Evolutionary conservation across 2,329 filamentous ascomycete species (phyloP), one percentile per base, ranked within the genome.

Genomic region (Didymella pinodella): DNA sequence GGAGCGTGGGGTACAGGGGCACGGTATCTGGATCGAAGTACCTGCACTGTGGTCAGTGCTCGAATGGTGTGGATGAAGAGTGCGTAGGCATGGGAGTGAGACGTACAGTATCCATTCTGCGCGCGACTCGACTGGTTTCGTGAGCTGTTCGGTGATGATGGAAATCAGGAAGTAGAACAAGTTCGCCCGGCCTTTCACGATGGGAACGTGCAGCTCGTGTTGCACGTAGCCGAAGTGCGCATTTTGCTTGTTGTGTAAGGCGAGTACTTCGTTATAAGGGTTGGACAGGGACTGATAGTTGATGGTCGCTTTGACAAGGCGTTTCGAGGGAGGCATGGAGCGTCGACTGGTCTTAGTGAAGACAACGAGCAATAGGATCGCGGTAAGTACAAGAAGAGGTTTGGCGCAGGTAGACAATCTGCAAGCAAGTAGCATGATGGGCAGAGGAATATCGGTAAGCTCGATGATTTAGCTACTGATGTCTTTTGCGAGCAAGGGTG

Each of bases 171-270:
- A 52, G 20, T 45, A 52, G 3, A 52, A 22, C 8, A 38, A 4
- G 11, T 38, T 38, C 7, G 20, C 20, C 2, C 22, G 34, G 3
- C 44, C 44, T 31, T 25, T 36, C 7, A 32, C 18, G 1, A 41
- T 26, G 1, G 43, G 25, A 1, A 2, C 7, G 3, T 26, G 34
- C n/a, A 18, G 43, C 5, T 11, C 10, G 25, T 26, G n/a, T 43
- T 22, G 29, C 3, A 1, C n/a, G 22, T 53, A 53, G 5, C 41
- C 31, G 28, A 46, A 53, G 6, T 2, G n/a, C 6, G 18, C 20
- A 31, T 53, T 53, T n/a, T 53, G 43, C n/a, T 6, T 26, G 14
- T 36, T 14, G 51, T 54, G 51, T 2, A 54, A 5, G n/a, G n/a
- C 26, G n/a, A 51, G 38, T 12, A n/a, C 26, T 11, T 25, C n/a